Base-by-base conservation (phyloP, 2,329 filamentous ascomycete genomes). In the Colletotrichum sojae region DNA sequence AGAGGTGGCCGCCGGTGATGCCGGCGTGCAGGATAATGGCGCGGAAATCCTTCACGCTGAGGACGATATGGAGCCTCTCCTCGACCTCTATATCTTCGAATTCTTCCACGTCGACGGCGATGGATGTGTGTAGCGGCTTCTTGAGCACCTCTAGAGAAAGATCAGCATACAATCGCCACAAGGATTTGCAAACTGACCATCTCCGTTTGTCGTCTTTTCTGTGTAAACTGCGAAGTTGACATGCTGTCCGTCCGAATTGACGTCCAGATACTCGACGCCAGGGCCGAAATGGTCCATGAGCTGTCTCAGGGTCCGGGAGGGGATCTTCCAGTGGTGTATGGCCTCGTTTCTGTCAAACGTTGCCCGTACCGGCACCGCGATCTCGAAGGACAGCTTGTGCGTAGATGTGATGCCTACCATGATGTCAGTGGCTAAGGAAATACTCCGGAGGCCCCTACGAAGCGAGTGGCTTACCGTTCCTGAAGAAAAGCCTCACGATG, bases 151-250 rank as follows among this genome's bases (percentile, higher is more conserved):
- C 92, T 92, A 58, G 18, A 36, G 6, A n/a, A 18, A 36, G 31
- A 65, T 73, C 57, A 72, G 73, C 61, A 71, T 15, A 62, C 18
- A 25, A 10, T 69, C 13, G 58, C 12, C 63, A 20, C 55, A 10
- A 5, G 58, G 49, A 10, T 36, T 6, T 10, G 10, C 39, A 10
- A 53, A 75, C 79, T 13, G 71, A 81, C 82, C 79, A 66, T 84
- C 82, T 56, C 91, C 90, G 73, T 90, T 91, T 64, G 90, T 86
- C 9, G 92, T 89, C 80, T 94, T 95, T 77, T 95, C 93, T 0
- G 92, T 94, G 75, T 93, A 95, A 76, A 92, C 94, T 27, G 92
- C 93, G 74, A 95, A 93, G 66, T 93, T 92, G 16, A 92, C 90
- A 54, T 92, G 88, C 61, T 92, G 89, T 13, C 90, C 89, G 69